phyloP scores from a whole-genome alignment of 805 yeast genomes.

The Ogataea pignaliae region DNA sequence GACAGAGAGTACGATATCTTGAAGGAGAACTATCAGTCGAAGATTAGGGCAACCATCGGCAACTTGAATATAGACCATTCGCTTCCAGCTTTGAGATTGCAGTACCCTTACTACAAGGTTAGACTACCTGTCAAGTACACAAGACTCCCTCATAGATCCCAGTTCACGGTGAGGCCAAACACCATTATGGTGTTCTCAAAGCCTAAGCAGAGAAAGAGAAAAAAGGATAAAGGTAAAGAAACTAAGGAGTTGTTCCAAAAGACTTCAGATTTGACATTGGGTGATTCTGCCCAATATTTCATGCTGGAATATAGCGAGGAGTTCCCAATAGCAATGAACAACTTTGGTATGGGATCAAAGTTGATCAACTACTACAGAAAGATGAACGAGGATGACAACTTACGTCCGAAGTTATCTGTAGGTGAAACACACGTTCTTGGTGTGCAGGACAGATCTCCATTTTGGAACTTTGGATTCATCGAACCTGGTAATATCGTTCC shows the following conservation, averaged over 20 bases:
- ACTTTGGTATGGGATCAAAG: constrained; percentile 95
- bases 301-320: constrained; percentile 90
- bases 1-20: constrained; percentile 81
- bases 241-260: constrained; percentile 66
- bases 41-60: constrained; percentile 89
- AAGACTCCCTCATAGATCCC: constrained; percentile 77
- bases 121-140: constrained; percentile 60
- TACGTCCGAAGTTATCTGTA: constrained; percentile 80
- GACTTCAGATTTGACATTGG: constrained; percentile 72
- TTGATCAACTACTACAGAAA: constrained; percentile 90
- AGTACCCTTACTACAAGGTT: constrained; percentile 88
- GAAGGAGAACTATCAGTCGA: constrained; percentile 82
- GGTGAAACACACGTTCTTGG: constrained; percentile 97
- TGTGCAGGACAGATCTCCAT: constrained; percentile 94
- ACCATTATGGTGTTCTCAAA: constrained; percentile 71
- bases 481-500: constrained; percentile 94
- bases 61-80: constrained; percentile 89
- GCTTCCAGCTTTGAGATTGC: constrained; percentile 78
- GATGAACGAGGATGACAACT: constrained; percentile 69
- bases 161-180: constrained; percentile 73
- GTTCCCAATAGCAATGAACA: constrained; percentile 73
- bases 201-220: constrained; percentile 73
- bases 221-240: constrained; percentile 84
- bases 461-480: constrained; percentile 97
- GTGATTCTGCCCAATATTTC: constrained; percentile 76